phyloP scores from a whole-genome alignment of 768 basidiomycete genomes.

The Phanerochaete carnosa region DNA sequence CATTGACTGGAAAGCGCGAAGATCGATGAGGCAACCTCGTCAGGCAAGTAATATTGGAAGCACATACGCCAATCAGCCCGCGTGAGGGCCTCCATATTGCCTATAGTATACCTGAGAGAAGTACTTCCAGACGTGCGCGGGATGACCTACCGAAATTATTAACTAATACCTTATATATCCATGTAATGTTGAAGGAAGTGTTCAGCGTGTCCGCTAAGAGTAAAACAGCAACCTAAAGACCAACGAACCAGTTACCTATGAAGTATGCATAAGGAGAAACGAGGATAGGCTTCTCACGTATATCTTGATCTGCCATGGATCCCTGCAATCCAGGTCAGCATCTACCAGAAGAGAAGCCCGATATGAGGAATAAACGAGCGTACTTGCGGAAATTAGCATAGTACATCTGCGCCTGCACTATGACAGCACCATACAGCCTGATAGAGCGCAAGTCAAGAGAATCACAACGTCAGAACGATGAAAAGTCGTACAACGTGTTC shows the following conservation, averaged over 20 bases:
- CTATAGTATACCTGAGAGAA: neutral
- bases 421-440: constrained; percentile 6
- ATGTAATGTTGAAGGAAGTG: constrained; percentile 11
- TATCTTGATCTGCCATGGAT: constrained; percentile 10
- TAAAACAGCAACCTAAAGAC: constrained; percentile 9
- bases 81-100: neutral
- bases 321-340: constrained; percentile 1
- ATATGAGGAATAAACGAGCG: neutral
- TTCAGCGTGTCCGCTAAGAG: constrained; percentile 15
- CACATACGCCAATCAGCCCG: constrained; percentile 5
- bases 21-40: neutral
- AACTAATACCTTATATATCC: constrained; percentile 12
- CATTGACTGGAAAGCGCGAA: neutral
- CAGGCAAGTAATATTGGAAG: neutral
- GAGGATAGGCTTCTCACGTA: constrained; percentile 6
- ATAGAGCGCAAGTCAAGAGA: no score
- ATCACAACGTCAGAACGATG: neutral
- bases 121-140: neutral
- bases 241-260: neutral
- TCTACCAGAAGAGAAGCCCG: neutral
- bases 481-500: neutral
- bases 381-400: neutral
- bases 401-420: constrained; percentile 3
- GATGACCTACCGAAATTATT: constrained; percentile 9
- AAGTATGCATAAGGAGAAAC: neutral